Evolutionary conservation across 768 basidiomycete genomes (phyloP).

Genomic region (Termitomyces sp.): DNA sequence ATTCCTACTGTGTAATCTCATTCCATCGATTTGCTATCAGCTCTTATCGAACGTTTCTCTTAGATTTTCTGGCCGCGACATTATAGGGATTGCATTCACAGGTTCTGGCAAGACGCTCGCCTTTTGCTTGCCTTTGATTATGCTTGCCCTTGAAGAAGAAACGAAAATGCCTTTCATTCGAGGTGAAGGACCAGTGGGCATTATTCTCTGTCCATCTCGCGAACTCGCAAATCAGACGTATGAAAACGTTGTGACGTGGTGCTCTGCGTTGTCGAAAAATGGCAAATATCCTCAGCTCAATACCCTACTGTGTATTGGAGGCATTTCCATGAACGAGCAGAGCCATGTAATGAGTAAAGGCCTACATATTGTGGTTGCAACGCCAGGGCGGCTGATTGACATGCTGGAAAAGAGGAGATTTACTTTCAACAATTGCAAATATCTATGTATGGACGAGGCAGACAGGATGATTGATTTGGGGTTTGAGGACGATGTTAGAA

Average conservation of each 20-base stretch:
- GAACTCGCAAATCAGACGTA: constrained; percentile 97
- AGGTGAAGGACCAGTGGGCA: constrained; percentile 96
- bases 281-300: constrained; percentile 83
- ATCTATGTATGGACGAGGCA: constrained; percentile 97
- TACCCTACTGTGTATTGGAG: constrained; percentile 90
- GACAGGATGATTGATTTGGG: constrained; percentile 99
- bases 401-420: constrained; percentile 96
- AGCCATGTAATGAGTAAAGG: constrained; percentile 87
- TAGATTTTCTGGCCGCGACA: constrained; percentile 92
- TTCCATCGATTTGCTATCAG: background rate
- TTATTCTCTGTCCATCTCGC: constrained; percentile 94
- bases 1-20: constrained; percentile 79
- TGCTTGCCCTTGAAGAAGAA: constrained; percentile 95
- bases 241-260: constrained; percentile 90
- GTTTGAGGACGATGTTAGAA: constrained; percentile 97
- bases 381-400: constrained; percentile 94
- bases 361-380: constrained; percentile 93
- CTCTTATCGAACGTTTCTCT: constrained; percentile 9
- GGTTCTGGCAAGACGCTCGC: constrained; percentile 99
- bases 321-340: constrained; percentile 98
- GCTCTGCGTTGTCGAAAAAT: constrained; percentile 70
- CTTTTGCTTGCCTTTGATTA: constrained; percentile 95
- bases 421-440: constrained; percentile 92
- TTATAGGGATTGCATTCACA: constrained; percentile 99
- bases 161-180: constrained; percentile 81